Percentiles rank a stretch among this genome's conserved stretches.
Conservation (phyloP, 768 basidiomycete genomes). For the Fistulinella prunicolor region DNA sequence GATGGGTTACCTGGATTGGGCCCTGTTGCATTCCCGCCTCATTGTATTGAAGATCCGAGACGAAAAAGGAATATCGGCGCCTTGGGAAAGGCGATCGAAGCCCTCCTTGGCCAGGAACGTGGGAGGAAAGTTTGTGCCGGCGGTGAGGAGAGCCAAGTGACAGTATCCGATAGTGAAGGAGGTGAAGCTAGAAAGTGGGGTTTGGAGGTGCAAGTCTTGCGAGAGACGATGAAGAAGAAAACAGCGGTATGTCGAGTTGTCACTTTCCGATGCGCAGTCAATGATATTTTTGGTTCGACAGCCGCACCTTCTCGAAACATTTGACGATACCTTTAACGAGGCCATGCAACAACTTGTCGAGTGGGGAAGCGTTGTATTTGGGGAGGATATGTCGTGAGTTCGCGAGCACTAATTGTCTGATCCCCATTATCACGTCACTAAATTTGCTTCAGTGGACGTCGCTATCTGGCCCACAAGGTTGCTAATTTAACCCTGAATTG, state of each 20-base stretch:
- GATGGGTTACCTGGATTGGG: conserved; percentile 77
- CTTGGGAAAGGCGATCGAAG: conserved; percentile 71
- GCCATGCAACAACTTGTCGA: conserved; percentile 74
- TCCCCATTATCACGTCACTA: conserved; percentile 20
- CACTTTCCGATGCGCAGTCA: conserved; percentile 7
- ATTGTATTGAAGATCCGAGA: conserved; percentile 74
- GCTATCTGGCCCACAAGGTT: conserved; percentile 73
- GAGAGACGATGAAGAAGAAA: conserved; percentile 55
- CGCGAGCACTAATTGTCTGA: conserved; percentile 24
- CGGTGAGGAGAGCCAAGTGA: conserved; percentile 30
- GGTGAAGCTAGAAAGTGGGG: conserved; percentile 81
- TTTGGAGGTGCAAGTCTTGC: conserved; percentile 54
- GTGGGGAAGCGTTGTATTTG: conserved; percentile 70
- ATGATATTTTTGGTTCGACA: conserved; percentile 31
- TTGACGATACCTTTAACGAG: conserved; percentile 74
- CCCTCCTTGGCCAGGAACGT: conserved; percentile 57
- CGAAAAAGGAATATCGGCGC: conserved; percentile 70
- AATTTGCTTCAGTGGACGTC: conserved; percentile 52
- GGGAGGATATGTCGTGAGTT: conserved; percentile 62
- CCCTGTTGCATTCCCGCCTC: conserved; percentile 72
- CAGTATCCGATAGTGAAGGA: conserved; percentile 45
- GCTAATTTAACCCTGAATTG: conserved; percentile 68
- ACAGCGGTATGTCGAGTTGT: conserved; percentile 44
- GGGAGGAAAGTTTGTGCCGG: conserved; percentile 65
- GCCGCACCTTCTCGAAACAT: conserved; percentile 54